Percentiles rank a stretch among this genome's conserved stretches.
Conservation (phyloP, 2,329 filamentous ascomycete genomes). For the Sarocladium oryzae region DNA sequence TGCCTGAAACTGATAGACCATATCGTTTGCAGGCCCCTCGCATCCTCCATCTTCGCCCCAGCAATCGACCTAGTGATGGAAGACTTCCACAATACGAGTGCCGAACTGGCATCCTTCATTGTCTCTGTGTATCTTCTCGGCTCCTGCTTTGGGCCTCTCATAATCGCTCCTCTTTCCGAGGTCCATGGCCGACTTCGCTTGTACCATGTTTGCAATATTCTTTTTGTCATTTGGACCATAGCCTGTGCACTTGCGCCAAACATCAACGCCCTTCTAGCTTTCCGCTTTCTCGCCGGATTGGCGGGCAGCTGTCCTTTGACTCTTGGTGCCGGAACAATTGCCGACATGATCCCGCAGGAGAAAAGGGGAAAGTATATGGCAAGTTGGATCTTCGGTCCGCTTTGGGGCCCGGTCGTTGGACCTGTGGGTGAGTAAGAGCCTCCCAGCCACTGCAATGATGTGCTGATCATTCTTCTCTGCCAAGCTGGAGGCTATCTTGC, state of each 20-base stretch:
- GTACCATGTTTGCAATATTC: conserved; percentile 39
- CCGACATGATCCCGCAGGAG: conserved; percentile 41
- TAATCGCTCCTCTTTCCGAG: conserved; percentile 46
- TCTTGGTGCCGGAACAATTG: conserved; percentile 43
- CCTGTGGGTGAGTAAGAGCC: conserved; percentile 32
- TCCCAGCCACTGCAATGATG: not conserved
- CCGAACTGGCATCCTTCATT: conserved; percentile 35
- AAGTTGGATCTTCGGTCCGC: conserved; percentile 39
- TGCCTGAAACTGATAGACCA: not conserved
- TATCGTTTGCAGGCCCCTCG: conserved; percentile 34
- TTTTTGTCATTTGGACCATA: conserved; percentile 44
- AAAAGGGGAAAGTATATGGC: conserved; percentile 43
- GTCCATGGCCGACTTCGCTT: conserved; percentile 40
- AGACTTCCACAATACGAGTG: conserved; percentile 41
- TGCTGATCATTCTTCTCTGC: conserved; percentile 18
- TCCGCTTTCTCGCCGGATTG: conserved; percentile 38
- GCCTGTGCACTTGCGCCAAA: conserved; percentile 44
- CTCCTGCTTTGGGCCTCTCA: conserved; percentile 45
- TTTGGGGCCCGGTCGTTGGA: conserved; percentile 42
- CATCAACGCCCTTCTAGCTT: conserved; percentile 38
- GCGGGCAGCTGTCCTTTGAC: conserved; percentile 33
- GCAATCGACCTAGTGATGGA: conserved; percentile 42
- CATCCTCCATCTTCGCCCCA: conserved; percentile 51
- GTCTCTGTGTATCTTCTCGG: conserved; percentile 39
- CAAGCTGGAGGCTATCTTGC: conserved; percentile 40